Evolutionary conservation across 164 flowering plant species (phyloP), one percentile per base, ranked within the genome.

Genomic region (Malania oleifera): DNA sequence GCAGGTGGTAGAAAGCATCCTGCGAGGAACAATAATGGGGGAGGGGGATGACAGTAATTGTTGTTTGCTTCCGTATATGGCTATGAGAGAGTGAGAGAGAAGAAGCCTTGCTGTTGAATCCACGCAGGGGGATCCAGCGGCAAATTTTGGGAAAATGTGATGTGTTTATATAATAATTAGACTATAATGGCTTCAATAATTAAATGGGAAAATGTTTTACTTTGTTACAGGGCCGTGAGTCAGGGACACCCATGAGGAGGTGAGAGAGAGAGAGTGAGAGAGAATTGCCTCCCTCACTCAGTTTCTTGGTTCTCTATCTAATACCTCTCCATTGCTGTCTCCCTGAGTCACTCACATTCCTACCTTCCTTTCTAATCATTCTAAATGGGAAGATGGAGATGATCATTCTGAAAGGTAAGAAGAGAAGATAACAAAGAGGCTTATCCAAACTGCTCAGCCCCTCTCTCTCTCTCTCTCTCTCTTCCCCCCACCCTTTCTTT

Each of bases 1-100:
- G 80, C 66, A 70, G 74, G 59, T 57, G 54, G 17, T 48, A 29
- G 57, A 65, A 53, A 52, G 29, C 82, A 73, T 73, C 66, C 24
- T 65, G 29, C 49, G 59, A 41, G 48, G 31, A 52, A 41, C 20
- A 43, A 59, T 28, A 48, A 54, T 29, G 62, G 60, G 13, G 26
- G 55, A 3, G 39, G 31, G 46, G 20, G 44, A 15, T 11, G 41
- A 12, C 28, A 14, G 52, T 7, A 13, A 29, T 39, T 47, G 24
- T 23, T n/a, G 31, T n/a, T 24, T 17, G 26, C 38, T 23, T 18
- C 31, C 20, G 1, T 49, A 44, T 57, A 34, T 46, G n/a, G 46
- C 31, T 55, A 49, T 19, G 19, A 28, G 37, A 57, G n/a, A n/a
- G n/a, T 20, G 25, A 39, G 27, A 44, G 12, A n/a, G 49, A 27